Conservation (phyloP, 495 filamentous ascomycete genomes). For the Pseudoneurospora amorphoporcata region DNA sequence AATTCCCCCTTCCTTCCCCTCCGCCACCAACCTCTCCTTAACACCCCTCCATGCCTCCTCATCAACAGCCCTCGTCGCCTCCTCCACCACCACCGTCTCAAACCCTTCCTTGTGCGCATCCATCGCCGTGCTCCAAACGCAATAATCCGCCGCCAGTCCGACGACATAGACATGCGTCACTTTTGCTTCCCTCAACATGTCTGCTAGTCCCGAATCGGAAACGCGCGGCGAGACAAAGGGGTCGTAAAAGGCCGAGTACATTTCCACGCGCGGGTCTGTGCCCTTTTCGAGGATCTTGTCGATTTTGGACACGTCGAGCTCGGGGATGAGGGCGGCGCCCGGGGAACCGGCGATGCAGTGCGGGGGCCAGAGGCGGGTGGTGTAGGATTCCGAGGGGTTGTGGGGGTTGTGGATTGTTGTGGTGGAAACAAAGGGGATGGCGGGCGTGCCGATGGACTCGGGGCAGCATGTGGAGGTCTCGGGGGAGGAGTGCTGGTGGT, state of each 20-base stretch:
- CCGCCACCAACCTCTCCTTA: conserved; percentile 42
- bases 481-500: conserved; percentile 41
- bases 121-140: conserved; percentile 70
- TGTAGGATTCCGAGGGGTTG: conserved; percentile 51
- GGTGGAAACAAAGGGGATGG: conserved; percentile 50
- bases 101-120: conserved; percentile 74
- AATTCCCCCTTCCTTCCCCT: conserved; percentile 22
- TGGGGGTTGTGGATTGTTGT: conserved; percentile 57
- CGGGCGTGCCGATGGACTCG: not conserved
- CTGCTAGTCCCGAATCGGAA: conserved; percentile 50
- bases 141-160: conserved; percentile 82
- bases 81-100: conserved; percentile 61
- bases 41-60: conserved; percentile 43
- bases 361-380: conserved; percentile 72
- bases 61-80: conserved; percentile 65
- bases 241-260: conserved; percentile 84
- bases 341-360: conserved; percentile 73
- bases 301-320: conserved; percentile 51
- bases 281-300: conserved; percentile 71
- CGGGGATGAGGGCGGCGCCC: conserved; percentile 66
- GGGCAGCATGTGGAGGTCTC: conserved; percentile 4
- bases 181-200: conserved; percentile 40
- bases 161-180: conserved; percentile 73
- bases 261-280: conserved; percentile 60
- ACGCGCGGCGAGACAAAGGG: conserved; percentile 47